phyloP scores from a whole-genome alignment of 2,329 filamentous ascomycete genomes.

The Knufia petricola region DNA sequence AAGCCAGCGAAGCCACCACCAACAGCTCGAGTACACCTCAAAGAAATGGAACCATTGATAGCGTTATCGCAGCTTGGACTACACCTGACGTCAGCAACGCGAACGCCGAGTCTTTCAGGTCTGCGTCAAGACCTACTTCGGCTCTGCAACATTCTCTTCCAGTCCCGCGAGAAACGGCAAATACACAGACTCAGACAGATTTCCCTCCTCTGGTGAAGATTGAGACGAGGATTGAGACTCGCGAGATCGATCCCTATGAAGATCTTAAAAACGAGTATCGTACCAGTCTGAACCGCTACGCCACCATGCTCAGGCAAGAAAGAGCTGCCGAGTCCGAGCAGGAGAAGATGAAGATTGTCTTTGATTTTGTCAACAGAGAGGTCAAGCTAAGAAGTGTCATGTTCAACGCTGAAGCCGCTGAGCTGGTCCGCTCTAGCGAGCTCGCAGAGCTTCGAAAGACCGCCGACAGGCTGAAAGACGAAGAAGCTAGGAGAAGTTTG shows the following conservation, averaged over 20 bases:
- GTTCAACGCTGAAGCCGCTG: conserved; percentile 18
- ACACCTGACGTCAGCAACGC: conserved; percentile 24
- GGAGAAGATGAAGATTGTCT: conserved; percentile 46
- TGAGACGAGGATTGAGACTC: conserved; percentile 14
- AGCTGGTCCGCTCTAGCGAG: conserved; percentile 6
- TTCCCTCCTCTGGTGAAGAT: conserved; percentile 8
- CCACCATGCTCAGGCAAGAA: conserved; percentile 46
- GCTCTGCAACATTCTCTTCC: not conserved
- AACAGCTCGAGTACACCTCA: not conserved
- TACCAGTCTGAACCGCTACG: conserved; percentile 46
- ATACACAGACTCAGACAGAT: conserved; percentile 4
- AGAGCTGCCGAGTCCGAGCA: conserved; percentile 38
- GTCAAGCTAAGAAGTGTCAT: conserved; percentile 39
- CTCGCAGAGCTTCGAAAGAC: conserved; percentile 2
- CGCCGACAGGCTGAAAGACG: conserved; percentile 1
- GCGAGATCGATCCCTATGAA: conserved; percentile 37
- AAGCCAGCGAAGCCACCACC: not conserved
- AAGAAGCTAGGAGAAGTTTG: not conserved
- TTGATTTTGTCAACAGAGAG: conserved; percentile 40
- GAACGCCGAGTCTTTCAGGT: conserved; percentile 10
- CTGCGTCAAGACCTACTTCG: conserved; percentile 1
- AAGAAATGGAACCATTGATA: conserved; percentile 32
- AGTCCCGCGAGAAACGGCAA: not conserved
- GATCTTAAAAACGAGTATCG: conserved; percentile 50
- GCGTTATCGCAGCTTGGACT: conserved; percentile 37